Evolutionary conservation across 176 grass and related monocot genomes (phyloP), one percentile per base, ranked within the genome.

Genomic region (Thinopyrum elongatum): DNA sequence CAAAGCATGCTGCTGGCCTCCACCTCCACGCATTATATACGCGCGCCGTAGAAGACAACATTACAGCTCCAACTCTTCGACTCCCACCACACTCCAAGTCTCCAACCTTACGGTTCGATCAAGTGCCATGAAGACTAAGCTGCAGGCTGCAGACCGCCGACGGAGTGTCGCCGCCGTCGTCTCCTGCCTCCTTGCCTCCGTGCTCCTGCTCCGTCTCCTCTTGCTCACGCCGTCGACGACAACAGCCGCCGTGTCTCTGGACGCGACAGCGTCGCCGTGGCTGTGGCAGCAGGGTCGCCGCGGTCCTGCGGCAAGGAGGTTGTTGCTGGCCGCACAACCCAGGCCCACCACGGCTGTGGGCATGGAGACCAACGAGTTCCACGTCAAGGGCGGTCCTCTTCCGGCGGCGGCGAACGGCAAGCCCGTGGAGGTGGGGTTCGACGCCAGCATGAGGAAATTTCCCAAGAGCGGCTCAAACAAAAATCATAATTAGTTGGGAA

Each of bases 351-450:
- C 27, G 36, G 9, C 68, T n/a, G 11, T 27, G 23, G 79, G 41
- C 15, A 62, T 5, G 39, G 70, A 14, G 7, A 80, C 81, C 64
- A 83, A 22, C 36, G 19, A 46, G 65, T 57, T 84, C 55, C 29
- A 53, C 1, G 75, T 84, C 53, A 34, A 72, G 21, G 27, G 53
- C 21, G 47, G 10, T 53, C n/a, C 2, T 14, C 61, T 3, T 34
- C 62, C 47, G 67, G 6, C 72, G 17, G 3, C 62, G 30, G 57
- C 77, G 26, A 77, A 21, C 57, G 31, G 55, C 11, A 22, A 57
- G 68, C 76, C 74, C 7, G 19, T 51, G 13, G 82, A 85, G 42
- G 78, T 88, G 42, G 82, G 70, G 86, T 84, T 88, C 76, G 26
- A 85, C 65, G 85, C 77, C 38, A 84, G 86, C 90, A 69, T 29